Evolutionary conservation across 2,329 filamentous ascomycete genomes (phyloP), one percentile per base, ranked within the genome.

Genomic region (Ascocoryne sarcoides): DNA sequence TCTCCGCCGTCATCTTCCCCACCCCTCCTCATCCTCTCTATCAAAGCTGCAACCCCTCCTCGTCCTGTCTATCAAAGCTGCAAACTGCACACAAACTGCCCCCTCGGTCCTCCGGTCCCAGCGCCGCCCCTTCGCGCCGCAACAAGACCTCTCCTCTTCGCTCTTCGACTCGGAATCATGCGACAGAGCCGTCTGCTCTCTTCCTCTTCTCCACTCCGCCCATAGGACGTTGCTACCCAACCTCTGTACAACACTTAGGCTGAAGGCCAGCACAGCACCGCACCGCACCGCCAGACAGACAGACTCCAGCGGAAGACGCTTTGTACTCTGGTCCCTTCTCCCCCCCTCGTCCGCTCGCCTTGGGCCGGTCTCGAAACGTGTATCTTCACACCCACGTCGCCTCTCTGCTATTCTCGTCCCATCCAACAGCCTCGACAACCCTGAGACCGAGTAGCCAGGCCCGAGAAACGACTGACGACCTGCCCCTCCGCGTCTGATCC

Each of bases 1-100:
- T 36, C 16, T 26, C 16, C 20, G 14, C 16, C 10, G 10, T 7
- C 31, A 32, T 26, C 34, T 12, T 26, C 20, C 12, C 23, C 36
- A 21, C 21, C 20, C 4, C 23, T 23, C 23, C 14, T n/a, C n/a
- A n/a, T n/a, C n/a, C 39, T 41, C 32, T n/a, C n/a, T n/a, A n/a
- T n/a, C n/a, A n/a, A n/a, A n/a, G n/a, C n/a, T n/a, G n/a, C n/a
- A n/a, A n/a, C n/a, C n/a, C n/a, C n/a, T n/a, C n/a, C n/a, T n/a
- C n/a, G n/a, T n/a, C n/a, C n/a, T n/a, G n/a, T n/a, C n/a, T n/a
- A n/a, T n/a, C n/a, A n/a, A n/a, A n/a, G n/a, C n/a, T n/a, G n/a
- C n/a, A n/a, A n/a, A n/a, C n/a, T n/a, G n/a, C n/a, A n/a, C n/a
- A n/a, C n/a, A n/a, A n/a, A n/a, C n/a, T n/a, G n/a, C n/a, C n/a